Evolutionary conservation across 768 basidiomycete species (phyloP).

Genomic region (Brasilioporus rufonigricans): DNA sequence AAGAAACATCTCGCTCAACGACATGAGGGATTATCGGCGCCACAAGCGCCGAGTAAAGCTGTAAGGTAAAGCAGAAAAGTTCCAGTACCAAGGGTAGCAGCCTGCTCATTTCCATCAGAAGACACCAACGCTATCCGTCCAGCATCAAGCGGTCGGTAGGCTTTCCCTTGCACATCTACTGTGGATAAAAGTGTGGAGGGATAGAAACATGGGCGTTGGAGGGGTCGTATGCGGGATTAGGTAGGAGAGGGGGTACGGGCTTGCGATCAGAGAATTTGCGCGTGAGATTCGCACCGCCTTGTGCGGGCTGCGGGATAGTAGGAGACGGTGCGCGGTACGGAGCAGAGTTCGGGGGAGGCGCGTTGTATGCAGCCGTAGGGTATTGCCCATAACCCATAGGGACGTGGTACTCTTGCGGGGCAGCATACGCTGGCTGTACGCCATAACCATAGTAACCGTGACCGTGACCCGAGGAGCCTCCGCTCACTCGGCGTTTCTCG

Average conservation of each 20-base stretch:
- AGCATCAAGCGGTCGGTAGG: neutral
- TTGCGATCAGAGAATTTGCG: conserved; percentile 36
- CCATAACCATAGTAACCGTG: conserved; percentile 19
- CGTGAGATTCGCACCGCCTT: conserved; percentile 31
- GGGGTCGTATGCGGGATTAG: conserved; percentile 22
- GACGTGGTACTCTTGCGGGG: conserved; percentile 20
- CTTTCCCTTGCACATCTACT: neutral
- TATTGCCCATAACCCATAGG: conserved; percentile 24
- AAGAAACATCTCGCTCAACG: conserved; percentile 13
- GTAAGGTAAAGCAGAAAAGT: neutral
- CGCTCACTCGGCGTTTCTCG: conserved; percentile 24
- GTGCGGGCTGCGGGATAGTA: conserved; percentile 7
- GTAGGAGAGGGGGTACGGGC: conserved; percentile 31
- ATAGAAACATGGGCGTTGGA: conserved; percentile 20
- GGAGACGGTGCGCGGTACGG: conserved; percentile 15
- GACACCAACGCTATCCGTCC: too few species aligned
- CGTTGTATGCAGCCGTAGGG: conserved; percentile 6
- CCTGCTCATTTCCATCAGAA: neutral
- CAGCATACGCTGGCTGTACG: conserved; percentile 18
- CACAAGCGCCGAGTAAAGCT: conserved; percentile 1
- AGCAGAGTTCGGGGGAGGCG: conserved; percentile 3
- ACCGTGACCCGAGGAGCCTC: conserved; percentile 25
- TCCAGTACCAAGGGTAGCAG: neutral
- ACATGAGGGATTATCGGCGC: conserved; percentile 11
- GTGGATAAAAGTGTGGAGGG: conserved; percentile 20